Evolutionary conservation across 2,329 filamentous ascomycete genomes (phyloP).

Genomic region (Colletotrichum limetticola): DNA sequence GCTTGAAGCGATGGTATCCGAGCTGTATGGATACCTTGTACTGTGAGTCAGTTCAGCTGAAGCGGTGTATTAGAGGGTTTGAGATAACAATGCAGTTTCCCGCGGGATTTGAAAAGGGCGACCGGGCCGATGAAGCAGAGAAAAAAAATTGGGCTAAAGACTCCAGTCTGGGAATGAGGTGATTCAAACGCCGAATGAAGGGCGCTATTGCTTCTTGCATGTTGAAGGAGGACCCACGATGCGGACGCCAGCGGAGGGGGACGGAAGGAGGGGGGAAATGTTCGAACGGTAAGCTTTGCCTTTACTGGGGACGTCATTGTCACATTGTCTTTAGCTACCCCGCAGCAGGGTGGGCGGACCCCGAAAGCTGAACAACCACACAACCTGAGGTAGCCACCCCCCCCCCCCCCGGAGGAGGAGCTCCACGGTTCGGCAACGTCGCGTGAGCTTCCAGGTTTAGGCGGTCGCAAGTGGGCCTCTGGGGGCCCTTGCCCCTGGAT

Average conservation of each 20-base stretch:
- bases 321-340: neutral
- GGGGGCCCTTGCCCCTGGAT: neutral
- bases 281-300: neutral
- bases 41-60: neutral
- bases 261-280: neutral
- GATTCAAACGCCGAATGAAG: constrained; percentile 17
- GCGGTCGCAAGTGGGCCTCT: neutral
- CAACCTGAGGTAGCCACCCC: too few species aligned
- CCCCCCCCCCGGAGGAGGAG: neutral
- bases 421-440: neutral
- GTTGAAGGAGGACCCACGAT: neutral
- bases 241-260: neutral
- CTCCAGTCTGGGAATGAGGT: neutral
- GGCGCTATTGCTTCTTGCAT: neutral
- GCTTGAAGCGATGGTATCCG: neutral
- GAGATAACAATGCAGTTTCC: neutral
- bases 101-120: constrained; percentile 11
- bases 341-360: neutral
- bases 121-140: neutral
- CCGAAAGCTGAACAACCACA: neutral
- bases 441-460: neutral
- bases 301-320: constrained; percentile 3
- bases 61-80: neutral
- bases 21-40: neutral
- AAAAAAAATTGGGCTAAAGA: neutral